Base-by-base conservation (phyloP, 495 filamentous ascomycete genomes). In the Hypoxylon fragiforme region DNA sequence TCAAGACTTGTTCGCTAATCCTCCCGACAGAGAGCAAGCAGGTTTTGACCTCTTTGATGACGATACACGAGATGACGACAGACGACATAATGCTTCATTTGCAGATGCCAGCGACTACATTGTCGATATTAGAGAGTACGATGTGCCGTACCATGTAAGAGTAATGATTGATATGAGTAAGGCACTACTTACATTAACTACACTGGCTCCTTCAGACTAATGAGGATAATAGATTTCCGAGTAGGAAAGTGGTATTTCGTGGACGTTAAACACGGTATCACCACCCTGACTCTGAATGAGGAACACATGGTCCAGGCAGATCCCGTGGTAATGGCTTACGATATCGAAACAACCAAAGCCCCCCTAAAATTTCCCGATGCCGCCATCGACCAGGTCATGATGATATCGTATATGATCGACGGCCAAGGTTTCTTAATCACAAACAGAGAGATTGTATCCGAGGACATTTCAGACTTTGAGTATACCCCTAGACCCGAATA, bases 391-490 rank as follows among this genome's bases (percentile, higher is more conserved):
- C 94, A 96, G 71, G 86, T 99, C 60, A 99, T 99, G 92, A 99
- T 99, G 94, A 95, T 99, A 61, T 97, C 95, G 12, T 99, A 97
- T 73, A 99, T 99, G 94, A 97, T 99, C 57, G 94, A 99, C 63
- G 94, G 95, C 1, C 92, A 96, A 72, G 94, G 94, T 11, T 97
- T 99, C 66, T 74, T 99, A 4, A 97, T 99, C 67, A 99, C 95
- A 4, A 99, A 99, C 68, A 83, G 95, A 56, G 92, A 97, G 70
- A 95, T 99, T 49, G 90, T 99, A 8, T 96, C 95, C 0, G 92
- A 97, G 68, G 91, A 99, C 66, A 99, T 99, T 59, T 77, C 86
- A 36, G 95, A 99, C 70, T 99, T 99, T 64, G 94, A 99, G 58
- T 99, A 99, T 65, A 97, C 92, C 0, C 94, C 94, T 0, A 96